These are phyloP conservation scores for Ceratonia siliqua DNA, from an alignment of 306 rosid genomes.

Conservation along the genomic window DNA sequence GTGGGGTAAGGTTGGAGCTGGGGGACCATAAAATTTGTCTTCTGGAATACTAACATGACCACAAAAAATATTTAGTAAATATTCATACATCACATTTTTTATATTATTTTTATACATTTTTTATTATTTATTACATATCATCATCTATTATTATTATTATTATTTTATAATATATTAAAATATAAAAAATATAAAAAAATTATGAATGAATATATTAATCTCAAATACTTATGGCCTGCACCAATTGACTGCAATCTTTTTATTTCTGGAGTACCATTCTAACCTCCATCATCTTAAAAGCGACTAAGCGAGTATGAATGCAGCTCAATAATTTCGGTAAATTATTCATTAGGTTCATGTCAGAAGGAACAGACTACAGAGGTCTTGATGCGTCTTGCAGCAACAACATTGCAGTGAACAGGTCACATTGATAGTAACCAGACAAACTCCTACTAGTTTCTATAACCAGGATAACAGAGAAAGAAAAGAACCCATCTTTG, in stretches of 20 bases:
- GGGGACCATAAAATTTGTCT: constrained; percentile 11
- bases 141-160: too few species aligned
- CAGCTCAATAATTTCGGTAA: not conserved
- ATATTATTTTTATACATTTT: too few species aligned
- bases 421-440: not conserved
- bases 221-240: not conserved
- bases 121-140: too few species aligned
- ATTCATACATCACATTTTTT: too few species aligned
- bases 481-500: not conserved
- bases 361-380: not conserved
- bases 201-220: too few species aligned
- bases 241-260: constrained; percentile 5
- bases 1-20: constrained; percentile 10
- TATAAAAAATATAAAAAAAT: too few species aligned
- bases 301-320: not conserved
- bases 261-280: not conserved
- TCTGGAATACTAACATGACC: constrained; percentile 22
- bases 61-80: not conserved
- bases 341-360: not conserved
- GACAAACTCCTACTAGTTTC: not conserved
- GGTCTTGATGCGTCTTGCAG: not conserved
- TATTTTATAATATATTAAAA: too few species aligned
- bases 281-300: not conserved
- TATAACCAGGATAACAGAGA: not conserved
- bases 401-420: not conserved